Evolutionary conservation across 345 rosid genomes (phyloP).

Genomic region (Gossypium anomalum): DNA sequence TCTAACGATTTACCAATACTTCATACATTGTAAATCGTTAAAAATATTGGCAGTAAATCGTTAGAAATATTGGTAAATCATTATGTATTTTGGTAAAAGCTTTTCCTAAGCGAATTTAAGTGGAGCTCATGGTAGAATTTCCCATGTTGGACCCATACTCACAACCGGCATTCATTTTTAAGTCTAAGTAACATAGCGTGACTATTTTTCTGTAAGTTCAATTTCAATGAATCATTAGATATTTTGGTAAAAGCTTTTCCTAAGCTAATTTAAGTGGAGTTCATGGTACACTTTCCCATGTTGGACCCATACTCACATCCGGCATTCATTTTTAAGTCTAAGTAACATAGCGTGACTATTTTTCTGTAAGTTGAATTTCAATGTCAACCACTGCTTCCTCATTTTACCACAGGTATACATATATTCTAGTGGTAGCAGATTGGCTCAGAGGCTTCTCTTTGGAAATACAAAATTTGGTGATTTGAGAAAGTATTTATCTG

Average conservation of each 20-base stretch:
- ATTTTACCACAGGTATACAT: slow-evolving; percentile 61
- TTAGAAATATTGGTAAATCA: too few species aligned
- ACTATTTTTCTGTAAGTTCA: not conserved
- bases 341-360: not conserved
- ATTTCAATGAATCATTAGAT: not conserved
- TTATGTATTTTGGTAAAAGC: too few species aligned
- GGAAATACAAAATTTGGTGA: slow-evolving; percentile 84
- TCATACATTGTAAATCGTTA: too few species aligned
- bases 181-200: not conserved
- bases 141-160: not conserved
- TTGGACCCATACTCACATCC: not conserved
- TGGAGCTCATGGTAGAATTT: too few species aligned
- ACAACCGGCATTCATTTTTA: not conserved
- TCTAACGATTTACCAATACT: too few species aligned
- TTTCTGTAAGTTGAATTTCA: not conserved
- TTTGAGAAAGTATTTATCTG: slow-evolving; percentile 72
- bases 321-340: not conserved
- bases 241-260: too few species aligned
- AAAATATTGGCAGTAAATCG: too few species aligned
- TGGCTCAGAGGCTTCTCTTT: slow-evolving; percentile 87
- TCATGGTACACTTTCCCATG: too few species aligned
- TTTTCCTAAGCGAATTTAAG: too few species aligned
- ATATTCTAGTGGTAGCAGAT: slow-evolving; percentile 94
- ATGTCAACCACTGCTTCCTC: not conserved
- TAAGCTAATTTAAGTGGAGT: too few species aligned